A percentile compares a stretch with the other conserved stretches of the same genome.
phyloP scores from a whole-genome alignment of 148 eudicot species.

The Limonium bicolor region DNA sequence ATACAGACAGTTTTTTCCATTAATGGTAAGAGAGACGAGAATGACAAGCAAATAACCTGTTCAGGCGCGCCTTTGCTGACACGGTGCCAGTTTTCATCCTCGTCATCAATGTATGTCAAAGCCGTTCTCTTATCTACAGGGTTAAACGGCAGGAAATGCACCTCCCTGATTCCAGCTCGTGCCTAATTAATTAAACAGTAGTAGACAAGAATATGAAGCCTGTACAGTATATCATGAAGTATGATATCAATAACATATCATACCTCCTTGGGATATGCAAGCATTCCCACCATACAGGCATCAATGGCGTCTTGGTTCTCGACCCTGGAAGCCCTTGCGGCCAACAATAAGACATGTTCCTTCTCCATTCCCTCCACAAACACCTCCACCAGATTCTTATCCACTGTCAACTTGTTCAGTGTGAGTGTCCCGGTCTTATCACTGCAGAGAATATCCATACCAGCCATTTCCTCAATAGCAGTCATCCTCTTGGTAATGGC shows the following conservation, averaged over 20 bases:
- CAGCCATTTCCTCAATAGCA: conserved; percentile 65
- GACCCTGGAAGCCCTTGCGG: conserved; percentile 54
- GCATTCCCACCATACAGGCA: conserved; percentile 48
- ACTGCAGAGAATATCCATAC: conserved; percentile 57
- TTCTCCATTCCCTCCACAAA: conserved; percentile 47
- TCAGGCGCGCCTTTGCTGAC: conserved; percentile 29
- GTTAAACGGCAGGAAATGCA: conserved; percentile 21
- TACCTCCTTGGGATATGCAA: conserved; percentile 67
- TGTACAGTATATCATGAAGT: not conserved
- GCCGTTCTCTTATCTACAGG: conserved; percentile 27
- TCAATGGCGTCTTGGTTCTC: conserved; percentile 33
- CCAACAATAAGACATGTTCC: conserved; percentile 30
- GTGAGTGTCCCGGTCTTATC: conserved; percentile 63
- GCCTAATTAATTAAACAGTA: too few relatives aligned
- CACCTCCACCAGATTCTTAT: conserved; percentile 41
- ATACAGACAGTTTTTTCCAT: not conserved
- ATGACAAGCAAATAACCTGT: conserved; percentile 16
- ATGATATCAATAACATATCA: too few relatives aligned
- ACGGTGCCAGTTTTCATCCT: conserved; percentile 15
- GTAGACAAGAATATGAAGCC: not conserved
- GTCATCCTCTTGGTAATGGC: conserved; percentile 46
- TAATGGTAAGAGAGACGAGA: too few relatives aligned
- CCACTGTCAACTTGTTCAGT: conserved; percentile 46
- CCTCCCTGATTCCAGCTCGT: too few relatives aligned
- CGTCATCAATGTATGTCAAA: conserved; percentile 16